Percentiles rank a stretch among this genome's conserved stretches.
Evolutionary conservation across 768 basidiomycete genomes (phyloP).

Genomic region (Serendipita sp.): DNA sequence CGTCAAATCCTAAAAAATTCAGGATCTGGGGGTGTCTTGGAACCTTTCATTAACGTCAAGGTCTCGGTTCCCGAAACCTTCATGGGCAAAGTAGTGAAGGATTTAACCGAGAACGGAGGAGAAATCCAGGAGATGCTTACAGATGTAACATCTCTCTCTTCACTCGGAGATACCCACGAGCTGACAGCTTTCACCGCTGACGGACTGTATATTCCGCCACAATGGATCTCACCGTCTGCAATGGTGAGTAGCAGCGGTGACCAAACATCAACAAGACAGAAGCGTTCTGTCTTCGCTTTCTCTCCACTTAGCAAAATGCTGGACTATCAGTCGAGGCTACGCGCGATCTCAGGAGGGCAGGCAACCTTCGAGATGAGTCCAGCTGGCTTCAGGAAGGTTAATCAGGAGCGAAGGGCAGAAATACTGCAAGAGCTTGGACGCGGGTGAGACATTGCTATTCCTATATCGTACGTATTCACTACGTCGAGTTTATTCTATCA

Average conservation of each 20-base stretch:
- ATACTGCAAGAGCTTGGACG: conserved; percentile 69
- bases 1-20: conserved; percentile 44
- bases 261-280: conserved; percentile 27
- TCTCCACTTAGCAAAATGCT: conserved; percentile 73
- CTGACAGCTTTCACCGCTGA: conserved; percentile 36
- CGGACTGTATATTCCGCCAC: conserved; percentile 60
- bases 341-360: conserved; percentile 69
- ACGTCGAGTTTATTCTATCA: conserved; percentile 6
- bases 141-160: conserved; percentile 24
- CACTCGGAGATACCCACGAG: conserved; percentile 22
- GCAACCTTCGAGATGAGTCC: conserved; percentile 65
- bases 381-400: conserved; percentile 62
- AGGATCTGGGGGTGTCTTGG: conserved; percentile 59
- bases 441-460: conserved; percentile 27
- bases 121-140: conserved; percentile 55
- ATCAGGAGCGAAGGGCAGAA: conserved; percentile 43
- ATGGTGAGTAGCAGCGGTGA: conserved; percentile 18
- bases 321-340: conserved; percentile 62
- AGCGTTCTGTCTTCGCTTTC: conserved; percentile 51
- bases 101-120: conserved; percentile 72
- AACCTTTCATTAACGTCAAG: conserved; percentile 60
- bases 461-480: conserved; percentile 10
- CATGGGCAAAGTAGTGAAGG: conserved; percentile 66
- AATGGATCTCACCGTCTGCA: conserved; percentile 48
- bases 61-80: conserved; percentile 49